A percentile compares a stretch with the other conserved stretches of the same genome.
Evolutionary conservation across 2,329 filamentous ascomycete genomes (phyloP).

Genomic region (Periconia sp.): DNA sequence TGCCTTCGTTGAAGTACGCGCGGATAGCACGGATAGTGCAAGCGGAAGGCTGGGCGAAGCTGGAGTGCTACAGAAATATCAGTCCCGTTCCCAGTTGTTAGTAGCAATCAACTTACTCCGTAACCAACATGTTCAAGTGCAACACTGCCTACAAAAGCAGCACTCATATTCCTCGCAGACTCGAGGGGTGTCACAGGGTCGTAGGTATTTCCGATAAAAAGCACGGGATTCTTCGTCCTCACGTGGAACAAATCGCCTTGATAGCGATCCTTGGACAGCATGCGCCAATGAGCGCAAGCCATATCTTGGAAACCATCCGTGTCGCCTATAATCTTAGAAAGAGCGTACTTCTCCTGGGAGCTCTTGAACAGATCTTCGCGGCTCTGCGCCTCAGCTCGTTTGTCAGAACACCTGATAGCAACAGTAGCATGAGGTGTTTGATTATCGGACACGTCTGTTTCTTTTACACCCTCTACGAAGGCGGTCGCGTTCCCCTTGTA

Average conservation of each 20-base stretch:
- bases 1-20: background rate
- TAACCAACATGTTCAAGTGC: slow-evolving; percentile 13
- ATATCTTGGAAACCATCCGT: background rate
- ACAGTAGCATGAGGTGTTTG: background rate
- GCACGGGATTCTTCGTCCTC: slow-evolving; percentile 12
- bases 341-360: background rate
- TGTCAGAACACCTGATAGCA: slow-evolving; percentile 1
- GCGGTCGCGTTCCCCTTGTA: background rate
- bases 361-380: background rate
- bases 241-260: slow-evolving; percentile 10
- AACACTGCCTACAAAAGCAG: slow-evolving; percentile 9
- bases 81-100: background rate
- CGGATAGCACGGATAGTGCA: background rate
- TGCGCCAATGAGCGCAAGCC: slow-evolving; percentile 1
- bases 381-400: background rate
- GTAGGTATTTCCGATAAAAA: slow-evolving; percentile 10
- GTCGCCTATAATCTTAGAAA: background rate
- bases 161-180: slow-evolving; percentile 7
- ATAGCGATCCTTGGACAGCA: slow-evolving; percentile 6
- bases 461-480: background rate
- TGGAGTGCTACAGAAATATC: background rate
- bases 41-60: background rate
- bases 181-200: slow-evolving; percentile 11
- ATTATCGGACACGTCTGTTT: background rate
- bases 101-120: slow-evolving; percentile 1